Base-by-base conservation (phyloP, 2,329 filamentous ascomycete species). In the Curvularia eragrostidis region DNA sequence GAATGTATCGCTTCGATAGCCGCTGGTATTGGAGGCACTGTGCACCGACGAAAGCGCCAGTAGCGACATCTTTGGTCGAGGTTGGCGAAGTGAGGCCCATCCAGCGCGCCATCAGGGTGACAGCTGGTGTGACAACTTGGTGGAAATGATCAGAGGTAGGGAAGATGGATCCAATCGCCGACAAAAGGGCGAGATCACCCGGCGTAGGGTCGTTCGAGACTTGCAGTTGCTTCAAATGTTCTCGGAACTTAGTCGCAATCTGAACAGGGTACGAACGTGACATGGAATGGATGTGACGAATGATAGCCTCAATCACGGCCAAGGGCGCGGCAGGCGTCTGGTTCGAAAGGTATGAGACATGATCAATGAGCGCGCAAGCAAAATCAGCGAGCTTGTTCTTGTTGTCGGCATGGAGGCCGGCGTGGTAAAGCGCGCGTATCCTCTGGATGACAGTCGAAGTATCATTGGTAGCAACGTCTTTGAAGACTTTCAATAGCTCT, bases 81-180 rank as follows among this genome's bases (percentile, higher is more conserved):
- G 85, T 82, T 0, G 92, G 87, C 0, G 89, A 83, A 54, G 88
- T 91, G 67, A 97, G 87, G 1, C 90, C 91, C 24, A 99, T 83
- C 77, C 91, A 97, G 53, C 91, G 87, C 12, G 85, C 86, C 77
- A 98, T 91, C n/a, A 89, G 85, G 5, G 97, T 86, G 77, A 92
- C 90, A 0, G 94, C 90, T 1, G 95, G 95, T 1, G 95, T 99
- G 39, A 92, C 90, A 34, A 98, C 91, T 68, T 95, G 90, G 70
- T 99, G 95, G 77, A 98, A 99, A 78, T 98, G 93, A 77, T 99
- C 95, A 0, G 93, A 97, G 0, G 95, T 97, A 4, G 95, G 93
- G 71, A 96, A 99, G 52, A 96, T 90, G 2, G 87, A 88, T 39
- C 89, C 87, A 58, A 97, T 86, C 0, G 91, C 93, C 0, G 91